Conservation (phyloP, 345 rosid genomes). For the Acer campestre region DNA sequence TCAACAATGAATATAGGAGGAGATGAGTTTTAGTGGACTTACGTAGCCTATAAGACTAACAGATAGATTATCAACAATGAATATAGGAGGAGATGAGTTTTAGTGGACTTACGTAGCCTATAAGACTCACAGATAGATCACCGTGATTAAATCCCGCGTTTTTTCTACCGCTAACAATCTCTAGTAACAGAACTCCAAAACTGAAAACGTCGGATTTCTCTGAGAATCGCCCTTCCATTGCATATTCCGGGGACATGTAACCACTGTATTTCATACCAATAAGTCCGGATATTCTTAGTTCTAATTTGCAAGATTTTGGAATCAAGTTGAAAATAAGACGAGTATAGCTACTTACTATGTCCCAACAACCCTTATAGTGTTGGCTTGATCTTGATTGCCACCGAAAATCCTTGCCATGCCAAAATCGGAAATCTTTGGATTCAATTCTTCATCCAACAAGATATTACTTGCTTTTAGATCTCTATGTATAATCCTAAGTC, state of each 20-base stretch:
- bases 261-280: not conserved
- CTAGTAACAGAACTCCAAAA: not conserved
- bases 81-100: not conserved
- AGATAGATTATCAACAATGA: not conserved
- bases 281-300: not conserved
- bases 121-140: not conserved
- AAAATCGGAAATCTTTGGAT: constrained; percentile 32
- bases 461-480: not conserved
- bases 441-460: not conserved
- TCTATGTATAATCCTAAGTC: not conserved
- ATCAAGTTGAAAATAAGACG: not conserved
- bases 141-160: not conserved
- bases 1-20: not conserved
- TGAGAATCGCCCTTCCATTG: not conserved
- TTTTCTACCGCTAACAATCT: not conserved
- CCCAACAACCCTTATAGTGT: not conserved
- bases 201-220: not conserved
- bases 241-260: not conserved
- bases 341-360: not conserved
- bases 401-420: constrained; percentile 31
- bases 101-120: not conserved
- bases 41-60: not conserved
- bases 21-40: not conserved
- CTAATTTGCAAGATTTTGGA: not conserved
- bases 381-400: not conserved